A percentile compares a stretch with the other conserved stretches of the same genome.
Conservation (phyloP, 1,284 basidiomycete genomes). For the Schizopora paradoxa region DNA sequence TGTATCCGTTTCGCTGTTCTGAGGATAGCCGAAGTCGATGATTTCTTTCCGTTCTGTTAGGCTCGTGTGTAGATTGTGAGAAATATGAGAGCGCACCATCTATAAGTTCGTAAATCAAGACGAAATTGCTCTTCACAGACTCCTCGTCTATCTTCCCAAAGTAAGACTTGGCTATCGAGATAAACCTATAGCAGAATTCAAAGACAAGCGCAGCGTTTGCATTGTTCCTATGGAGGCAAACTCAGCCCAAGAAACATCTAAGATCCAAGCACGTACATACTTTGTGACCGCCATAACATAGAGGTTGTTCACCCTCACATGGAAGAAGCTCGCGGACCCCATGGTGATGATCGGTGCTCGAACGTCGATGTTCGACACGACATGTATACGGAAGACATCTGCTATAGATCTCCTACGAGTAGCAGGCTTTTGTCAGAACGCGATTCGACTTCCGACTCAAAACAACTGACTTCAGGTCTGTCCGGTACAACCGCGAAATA, state of each 20-base stretch:
- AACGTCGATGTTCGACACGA: conserved; percentile 95
- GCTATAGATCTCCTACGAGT: conserved; percentile 84
- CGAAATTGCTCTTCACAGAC: conserved; percentile 98
- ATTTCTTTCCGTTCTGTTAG: conserved; percentile 60
- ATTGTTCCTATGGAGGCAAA: conserved; percentile 65
- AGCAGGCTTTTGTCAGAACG: conserved; percentile 17
- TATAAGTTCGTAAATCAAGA: conserved; percentile 91
- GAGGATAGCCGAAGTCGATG: conserved; percentile 98
- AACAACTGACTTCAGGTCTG: conserved; percentile 82
- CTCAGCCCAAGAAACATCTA: conserved; percentile 1
- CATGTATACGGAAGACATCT: conserved; percentile 96
- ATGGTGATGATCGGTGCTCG: conserved; percentile 97
- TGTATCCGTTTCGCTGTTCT: conserved; percentile 97
- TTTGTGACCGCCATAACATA: conserved; percentile 95
- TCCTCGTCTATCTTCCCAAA: conserved; percentile 99
- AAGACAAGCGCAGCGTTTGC: conserved; percentile 97
- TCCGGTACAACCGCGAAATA: conserved; percentile 87
- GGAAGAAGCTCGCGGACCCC: conserved; percentile 96
- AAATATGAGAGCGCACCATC: conserved; percentile 62
- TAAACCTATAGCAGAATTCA: conserved; percentile 96
- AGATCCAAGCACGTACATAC: conserved; percentile 41
- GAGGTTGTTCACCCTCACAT: conserved; percentile 91
- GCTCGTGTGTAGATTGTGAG: background rate
- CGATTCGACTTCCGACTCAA: background rate
- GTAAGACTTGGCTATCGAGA: conserved; percentile 89